Evolutionary conservation across 495 filamentous ascomycete genomes (phyloP).

Genomic region (Neurospora cerealis): DNA sequence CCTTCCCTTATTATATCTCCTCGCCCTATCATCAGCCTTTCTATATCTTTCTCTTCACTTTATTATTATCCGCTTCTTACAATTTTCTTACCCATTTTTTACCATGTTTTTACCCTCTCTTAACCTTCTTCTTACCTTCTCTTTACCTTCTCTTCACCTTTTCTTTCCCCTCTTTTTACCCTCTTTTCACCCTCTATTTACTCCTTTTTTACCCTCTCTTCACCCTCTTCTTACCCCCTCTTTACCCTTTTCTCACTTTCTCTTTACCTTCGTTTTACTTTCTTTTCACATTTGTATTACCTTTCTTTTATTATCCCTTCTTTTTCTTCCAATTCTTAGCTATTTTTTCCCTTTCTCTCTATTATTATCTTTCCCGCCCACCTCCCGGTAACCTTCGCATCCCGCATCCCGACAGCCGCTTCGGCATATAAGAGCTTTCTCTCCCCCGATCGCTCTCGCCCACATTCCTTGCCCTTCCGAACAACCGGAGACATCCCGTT

Average conservation of each 20-base stretch:
- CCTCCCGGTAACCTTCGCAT: too few species aligned
- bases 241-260: not conserved
- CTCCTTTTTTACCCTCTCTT: not conserved
- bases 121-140: not conserved
- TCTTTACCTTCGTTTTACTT: not conserved
- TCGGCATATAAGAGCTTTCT: not conserved
- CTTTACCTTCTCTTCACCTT: not conserved
- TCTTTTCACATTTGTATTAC: too few species aligned
- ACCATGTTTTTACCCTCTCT: not conserved
- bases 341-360: not conserved
- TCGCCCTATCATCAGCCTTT: too few species aligned
- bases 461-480: not conserved
- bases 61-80: not conserved
- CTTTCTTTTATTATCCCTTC: not conserved
- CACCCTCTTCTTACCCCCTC: not conserved
- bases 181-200: fast-evolving
- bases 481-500: not conserved
- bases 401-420: too few species aligned
- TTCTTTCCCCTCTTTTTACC: not conserved
- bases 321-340: not conserved
- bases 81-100: too few species aligned
- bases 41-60: not conserved
- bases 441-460: not conserved
- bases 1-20: too few species aligned
- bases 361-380: too few species aligned